Evolutionary conservation across 2,329 filamentous ascomycete species (phyloP).

Genomic region (Westerdykella aurantiaca): DNA sequence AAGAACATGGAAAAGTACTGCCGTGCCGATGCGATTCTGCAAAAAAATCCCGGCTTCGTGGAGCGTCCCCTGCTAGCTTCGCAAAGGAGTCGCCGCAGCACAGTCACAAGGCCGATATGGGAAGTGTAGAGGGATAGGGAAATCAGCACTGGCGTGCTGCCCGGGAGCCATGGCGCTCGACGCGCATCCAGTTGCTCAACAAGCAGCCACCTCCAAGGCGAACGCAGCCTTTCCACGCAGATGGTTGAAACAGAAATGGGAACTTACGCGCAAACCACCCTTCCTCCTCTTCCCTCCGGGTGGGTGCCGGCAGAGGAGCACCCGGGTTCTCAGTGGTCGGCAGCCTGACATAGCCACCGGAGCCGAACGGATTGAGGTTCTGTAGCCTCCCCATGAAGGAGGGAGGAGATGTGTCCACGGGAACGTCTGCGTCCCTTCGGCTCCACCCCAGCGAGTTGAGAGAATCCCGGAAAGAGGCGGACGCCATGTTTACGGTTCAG

Average conservation of each 20-base stretch:
- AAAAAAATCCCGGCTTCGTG: conserved; percentile 1
- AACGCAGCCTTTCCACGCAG: not conserved
- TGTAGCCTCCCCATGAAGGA: conserved; percentile 76
- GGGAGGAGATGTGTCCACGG: conserved; percentile 66
- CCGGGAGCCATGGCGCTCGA: too few relatives aligned
- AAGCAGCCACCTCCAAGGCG: too few relatives aligned
- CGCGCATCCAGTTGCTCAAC: too few relatives aligned
- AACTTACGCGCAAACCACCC: conserved; percentile 91
- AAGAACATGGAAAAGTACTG: conserved; percentile 17
- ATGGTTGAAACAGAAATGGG: conserved; percentile 11
- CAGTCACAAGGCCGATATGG: not conserved
- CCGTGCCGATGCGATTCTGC: conserved; percentile 4
- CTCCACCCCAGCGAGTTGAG: conserved; percentile 96
- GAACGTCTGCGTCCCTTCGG: conserved; percentile 69
- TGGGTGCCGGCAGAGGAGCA: conserved; percentile 79
- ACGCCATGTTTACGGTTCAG: conserved; percentile 59
- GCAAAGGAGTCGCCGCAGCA: not conserved
- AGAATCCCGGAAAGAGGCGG: conserved; percentile 82
- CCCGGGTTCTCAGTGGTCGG: conserved; percentile 77
- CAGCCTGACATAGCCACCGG: conserved; percentile 81
- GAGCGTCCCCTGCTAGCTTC: conserved; percentile 24
- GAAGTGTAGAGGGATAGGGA: too few relatives aligned
- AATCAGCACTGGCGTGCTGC: too few relatives aligned
- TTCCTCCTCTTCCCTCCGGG: conserved; percentile 86
- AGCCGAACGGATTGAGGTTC: conserved; percentile 80